Base-by-base conservation (phyloP, 2,329 filamentous ascomycete genomes). In the Pseudogymnoascus sp. region DNA sequence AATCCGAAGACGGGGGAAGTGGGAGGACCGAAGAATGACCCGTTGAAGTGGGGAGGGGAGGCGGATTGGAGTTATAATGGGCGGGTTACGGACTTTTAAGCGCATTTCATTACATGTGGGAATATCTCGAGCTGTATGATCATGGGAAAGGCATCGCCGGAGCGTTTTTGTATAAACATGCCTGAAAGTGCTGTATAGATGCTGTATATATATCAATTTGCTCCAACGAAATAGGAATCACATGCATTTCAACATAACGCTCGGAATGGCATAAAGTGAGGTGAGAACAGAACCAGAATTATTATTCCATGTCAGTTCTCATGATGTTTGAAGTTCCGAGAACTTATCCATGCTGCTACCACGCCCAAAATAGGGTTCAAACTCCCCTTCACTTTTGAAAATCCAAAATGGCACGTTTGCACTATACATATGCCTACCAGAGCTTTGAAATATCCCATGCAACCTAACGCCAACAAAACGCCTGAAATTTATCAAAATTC, bases 21-120 rank as follows among this genome's bases (percentile, higher is more conserved):
- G 10, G 95, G 95, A 5, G 95, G 95, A 0, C 95, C 95, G 5
- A 99, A 98, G 86, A 98, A 96, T 73, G 93, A 99, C 77, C 95
- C 95, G 61, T 73, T 98, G 73, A 80, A 93, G 70, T 97, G 93
- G 93, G 92, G 92, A 0, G 88, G 90, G 0, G 87, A 90, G 74
- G 72, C 71, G 0, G 85, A 88, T 70, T 99, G 93, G 89, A 97
- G 91, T 75, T 99, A 90, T 76, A 97, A 97, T 75, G 95, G 95
- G 56, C 81, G 93, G 67, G 93, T 96, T 62, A 98, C 93, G 24
- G 95, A 99, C 77, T 99, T 99, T 65, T 86, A 63, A 31, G 7
- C 10, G 16, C 19, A n/a, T 14, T n/a, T 22, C 31, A 6, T 35
- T 37, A 26, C 28, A 37, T 60, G 3, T 28, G 22, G 28, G 10